Percentiles rank a stretch among this genome's conserved stretches.
These are phyloP conservation scores for Sugiyamaella grinbergsii DNA, from an alignment of 1,139 yeast species.

Conservation along the genomic window DNA sequence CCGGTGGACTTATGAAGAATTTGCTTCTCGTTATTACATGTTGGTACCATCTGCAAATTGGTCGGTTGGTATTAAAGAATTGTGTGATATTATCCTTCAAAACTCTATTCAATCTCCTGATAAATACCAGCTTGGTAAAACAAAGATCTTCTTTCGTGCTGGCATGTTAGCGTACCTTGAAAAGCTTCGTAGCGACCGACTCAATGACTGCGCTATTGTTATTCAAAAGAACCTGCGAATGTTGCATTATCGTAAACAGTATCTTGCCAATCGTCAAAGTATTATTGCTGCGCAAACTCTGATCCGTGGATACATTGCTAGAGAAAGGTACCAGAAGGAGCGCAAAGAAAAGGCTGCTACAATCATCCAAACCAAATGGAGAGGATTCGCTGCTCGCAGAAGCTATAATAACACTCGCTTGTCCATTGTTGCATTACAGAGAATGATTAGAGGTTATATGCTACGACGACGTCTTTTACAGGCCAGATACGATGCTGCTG, in stretches of 20 bases:
- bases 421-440: conserved; percentile 65
- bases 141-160: conserved; percentile 90
- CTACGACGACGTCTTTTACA: conserved; percentile 54
- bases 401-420: conserved; percentile 49
- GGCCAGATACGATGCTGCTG: conserved; percentile 61
- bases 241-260: conserved; percentile 62
- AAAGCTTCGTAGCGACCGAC: conserved; percentile 76
- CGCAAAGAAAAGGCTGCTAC: conserved; percentile 68
- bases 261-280: conserved; percentile 56
- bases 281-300: conserved; percentile 61
- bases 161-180: conserved; percentile 91
- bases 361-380: conserved; percentile 67
- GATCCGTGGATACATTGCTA: conserved; percentile 62
- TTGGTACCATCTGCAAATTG: conserved; percentile 72
- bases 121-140: conserved; percentile 77
- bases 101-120: conserved; percentile 59
- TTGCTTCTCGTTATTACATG: conserved; percentile 86
- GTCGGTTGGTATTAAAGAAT: conserved; percentile 55
- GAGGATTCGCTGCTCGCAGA: conserved; percentile 63
- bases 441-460: conserved; percentile 65
- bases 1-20: conserved; percentile 92
- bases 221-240: conserved; percentile 85
- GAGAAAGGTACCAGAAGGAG: conserved; percentile 59
- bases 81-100: conserved; percentile 69
- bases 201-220: conserved; percentile 73